These are phyloP conservation scores for Dactylellina cionopaga DNA, from an alignment of 2,329 filamentous ascomycete genomes.

Conservation along the genomic window DNA sequence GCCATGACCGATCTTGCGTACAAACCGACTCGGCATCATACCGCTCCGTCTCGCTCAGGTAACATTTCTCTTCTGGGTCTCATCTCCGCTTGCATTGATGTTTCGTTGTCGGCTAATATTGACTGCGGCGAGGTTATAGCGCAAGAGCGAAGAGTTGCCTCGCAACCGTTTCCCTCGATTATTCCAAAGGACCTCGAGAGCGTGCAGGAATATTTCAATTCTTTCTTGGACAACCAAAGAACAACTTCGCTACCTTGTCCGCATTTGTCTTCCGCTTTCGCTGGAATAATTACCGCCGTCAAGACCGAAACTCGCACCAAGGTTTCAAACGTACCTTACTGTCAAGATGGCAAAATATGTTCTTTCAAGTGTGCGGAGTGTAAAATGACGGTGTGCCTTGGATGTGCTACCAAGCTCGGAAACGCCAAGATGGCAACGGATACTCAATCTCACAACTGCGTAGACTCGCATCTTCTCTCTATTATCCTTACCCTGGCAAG, in stretches of 20 bases:
- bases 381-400: constrained; percentile 22
- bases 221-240: not conserved
- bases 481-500: constrained; percentile 23
- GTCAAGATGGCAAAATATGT: constrained; percentile 10
- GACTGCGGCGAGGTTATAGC: not conserved
- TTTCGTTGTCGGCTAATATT: not conserved
- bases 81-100: not conserved
- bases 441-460: constrained; percentile 9
- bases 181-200: constrained; percentile 7
- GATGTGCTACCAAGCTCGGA: constrained; percentile 23
- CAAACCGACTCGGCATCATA: not conserved
- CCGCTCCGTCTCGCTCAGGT: not conserved
- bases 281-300: constrained; percentile 10
- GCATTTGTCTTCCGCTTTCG: not conserved
- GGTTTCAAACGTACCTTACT: not conserved
- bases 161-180: not conserved
- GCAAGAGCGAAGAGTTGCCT: not conserved
- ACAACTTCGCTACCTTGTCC: not conserved
- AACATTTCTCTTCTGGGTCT: not conserved
- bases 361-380: constrained; percentile 27
- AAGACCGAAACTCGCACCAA: constrained; percentile 27
- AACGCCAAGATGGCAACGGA: not conserved
- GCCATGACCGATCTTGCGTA: not conserved
- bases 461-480: constrained; percentile 25
- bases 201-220: constrained; percentile 2